phyloP scores from a whole-genome alignment of 2,329 filamentous ascomycete genomes.

The Penicillium janthinellum region DNA sequence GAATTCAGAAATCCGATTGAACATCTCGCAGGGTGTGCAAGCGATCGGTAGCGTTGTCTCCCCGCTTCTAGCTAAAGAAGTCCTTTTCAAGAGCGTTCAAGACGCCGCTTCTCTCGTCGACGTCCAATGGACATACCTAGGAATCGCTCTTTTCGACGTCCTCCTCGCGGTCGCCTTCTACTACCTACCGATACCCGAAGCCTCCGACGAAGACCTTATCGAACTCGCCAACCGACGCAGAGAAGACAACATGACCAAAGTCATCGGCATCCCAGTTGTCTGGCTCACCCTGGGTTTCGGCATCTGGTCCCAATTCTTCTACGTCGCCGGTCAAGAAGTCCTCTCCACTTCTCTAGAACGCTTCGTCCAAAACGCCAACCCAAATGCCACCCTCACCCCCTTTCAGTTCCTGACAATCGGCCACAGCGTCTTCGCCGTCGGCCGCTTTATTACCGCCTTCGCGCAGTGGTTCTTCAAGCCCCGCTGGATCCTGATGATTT shows the following conservation, averaged over 20 bases:
- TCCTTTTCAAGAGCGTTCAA: constrained; percentile 55
- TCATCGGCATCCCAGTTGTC: constrained; percentile 52
- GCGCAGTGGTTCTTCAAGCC: constrained; percentile 59
- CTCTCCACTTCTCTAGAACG: constrained; percentile 51
- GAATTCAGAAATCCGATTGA: constrained; percentile 62
- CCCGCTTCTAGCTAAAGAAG: constrained; percentile 60
- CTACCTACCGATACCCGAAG: constrained; percentile 64
- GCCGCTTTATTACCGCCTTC: constrained; percentile 59
- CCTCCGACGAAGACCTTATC: constrained; percentile 62
- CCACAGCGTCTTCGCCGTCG: constrained; percentile 60
- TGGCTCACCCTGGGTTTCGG: constrained; percentile 60
- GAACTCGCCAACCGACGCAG: constrained; percentile 55
- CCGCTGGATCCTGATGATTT: constrained; percentile 57
- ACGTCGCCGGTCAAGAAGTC: constrained; percentile 63
- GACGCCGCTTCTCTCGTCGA: constrained; percentile 58
- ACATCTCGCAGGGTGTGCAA: constrained; percentile 63
- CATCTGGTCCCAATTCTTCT: constrained; percentile 60
- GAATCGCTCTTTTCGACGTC: constrained; percentile 63
- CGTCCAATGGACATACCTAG: constrained; percentile 67
- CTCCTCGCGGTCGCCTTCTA: constrained; percentile 61
- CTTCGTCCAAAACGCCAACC: constrained; percentile 47
- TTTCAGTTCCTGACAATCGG: constrained; percentile 56
- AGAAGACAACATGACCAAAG: constrained; percentile 50
- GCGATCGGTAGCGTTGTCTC: constrained; percentile 62
- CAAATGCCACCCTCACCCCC: constrained; percentile 32